Base-by-base conservation (phyloP, 2,329 filamentous ascomycete genomes). In the Fusarium gaditjirri region DNA sequence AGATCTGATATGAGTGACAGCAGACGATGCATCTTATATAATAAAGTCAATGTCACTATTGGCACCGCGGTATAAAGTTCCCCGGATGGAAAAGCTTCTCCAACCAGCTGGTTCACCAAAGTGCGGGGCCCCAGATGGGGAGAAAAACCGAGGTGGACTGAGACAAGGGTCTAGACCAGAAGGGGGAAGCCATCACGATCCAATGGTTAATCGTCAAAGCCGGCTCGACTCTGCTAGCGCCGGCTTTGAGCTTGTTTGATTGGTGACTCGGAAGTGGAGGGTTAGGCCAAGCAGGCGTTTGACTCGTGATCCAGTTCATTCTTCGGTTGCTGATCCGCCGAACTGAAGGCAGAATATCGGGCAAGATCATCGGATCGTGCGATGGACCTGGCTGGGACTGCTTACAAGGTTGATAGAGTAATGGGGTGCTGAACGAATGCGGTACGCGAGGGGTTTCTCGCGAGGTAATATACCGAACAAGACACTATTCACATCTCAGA, bases 51-150 rank as follows among this genome's bases (percentile, higher is more conserved):
- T 17, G 46, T 42, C 2, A 7, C 21, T 21, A 59, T 53, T 39
- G 25, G 44, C 7, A 53, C 39, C 35, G 5, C n/a, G 29, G 33
- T 57, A 2, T 17, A 29, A 9, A 36, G 42, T 7, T 64, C 57
- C 60, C 60, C 35, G 16, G 44, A 52, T 55, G 31, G 49, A 31
- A 62, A 57, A 25, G 6, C 25, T 61, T 49, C 62, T 65, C 63
- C 60, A 65, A 46, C 3, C 39, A n/a, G 16, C 21, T 27, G 63
- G 50, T 39, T 38, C 42, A 52, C 49, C 27, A 31, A 36, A 65
- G 60, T 44, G 61, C 63, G 63, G 63, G 63, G 63, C 61, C 61
- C 63, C 63, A 43, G 35, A 54, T 41, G 49, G 50, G 23, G 41
- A 53, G 39, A 16, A 36, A 38, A 29, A n/a, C 13, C 16, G 9